Base-by-base conservation (phyloP, 2,329 filamentous ascomycete genomes). In the Colletotrichum sublineola region DNA sequence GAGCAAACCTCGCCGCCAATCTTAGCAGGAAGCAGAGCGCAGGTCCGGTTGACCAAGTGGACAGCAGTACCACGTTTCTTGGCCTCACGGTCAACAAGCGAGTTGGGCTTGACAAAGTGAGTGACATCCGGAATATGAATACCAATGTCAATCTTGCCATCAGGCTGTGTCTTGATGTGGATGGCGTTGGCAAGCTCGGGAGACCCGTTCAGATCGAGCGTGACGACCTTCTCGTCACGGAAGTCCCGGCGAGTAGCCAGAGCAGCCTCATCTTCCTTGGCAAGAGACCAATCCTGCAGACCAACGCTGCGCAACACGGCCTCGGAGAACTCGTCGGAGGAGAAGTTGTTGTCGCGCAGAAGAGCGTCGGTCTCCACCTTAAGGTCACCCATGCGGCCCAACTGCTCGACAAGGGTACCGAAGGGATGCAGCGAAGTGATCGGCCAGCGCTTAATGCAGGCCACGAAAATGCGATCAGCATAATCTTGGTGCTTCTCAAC, bases 351-450 rank as follows among this genome's bases (percentile, higher is more conserved):
- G 86, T 99, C 96, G 74, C 96, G 93, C 63, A 99, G 90, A 69
- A 99, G 90, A 70, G 96, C 96, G 85, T 99, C 96, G 2, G 96
- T 99, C 85, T 99, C 96, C 70, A 99, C 96, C 85, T 95, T 97
- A 77, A 97, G 88, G 80, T 99, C 95, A 76, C 96, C 96, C 94
- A 98, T 98, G 81, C 94, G 94, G 74, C 96, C 96, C 66, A 99
- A 92, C 84, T 97, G 94, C 84, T 99, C 96, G 66, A 98, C 95
- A 58, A 99, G 91, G 11, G 96, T 99, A 80, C 96, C 96, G 79
- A 99, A 99, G 42, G 96, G 96, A 84, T 99, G 96, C 68, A 99
- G 90, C n/a, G 96, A 99, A 38, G 96, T 99, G 79, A 99, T 99
- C 75, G 96, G 96, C 96, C 96, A 99, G 80, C 96, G 91, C 89